A percentile compares a stretch with the other conserved stretches of the same genome.
phyloP scores from a whole-genome alignment of 1,139 yeast genomes.

The Kodamaea ohmeri region DNA sequence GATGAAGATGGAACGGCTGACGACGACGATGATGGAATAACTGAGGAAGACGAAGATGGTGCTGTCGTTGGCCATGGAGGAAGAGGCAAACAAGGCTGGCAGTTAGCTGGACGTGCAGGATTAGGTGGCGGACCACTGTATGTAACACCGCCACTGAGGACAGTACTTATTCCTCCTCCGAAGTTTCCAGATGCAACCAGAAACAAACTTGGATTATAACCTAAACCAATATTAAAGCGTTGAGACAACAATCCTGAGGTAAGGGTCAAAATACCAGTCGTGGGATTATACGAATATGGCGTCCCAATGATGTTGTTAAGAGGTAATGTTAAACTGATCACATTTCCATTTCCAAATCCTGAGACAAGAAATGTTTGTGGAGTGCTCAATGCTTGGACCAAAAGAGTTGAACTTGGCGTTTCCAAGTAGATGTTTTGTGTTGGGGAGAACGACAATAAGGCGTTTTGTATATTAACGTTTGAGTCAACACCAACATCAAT shows the following conservation, averaged over 20 bases:
- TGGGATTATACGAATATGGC: conserved; percentile 13
- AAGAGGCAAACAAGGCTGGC: conserved; percentile 2
- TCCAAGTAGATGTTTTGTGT: conserved; percentile 17
- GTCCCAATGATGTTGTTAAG: conserved; percentile 8
- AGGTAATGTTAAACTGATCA: conserved; percentile 23
- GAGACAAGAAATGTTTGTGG: conserved; percentile 23
- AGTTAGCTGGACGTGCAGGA: not conserved
- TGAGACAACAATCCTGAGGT: conserved; percentile 12
- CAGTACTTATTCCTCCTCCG: conserved; percentile 13
- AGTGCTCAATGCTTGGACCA: conserved; percentile 17
- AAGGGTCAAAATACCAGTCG: conserved; percentile 21
- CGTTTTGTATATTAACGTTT: conserved; percentile 11
- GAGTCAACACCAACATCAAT: conserved; percentile 13
- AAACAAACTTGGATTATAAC: conserved; percentile 18
- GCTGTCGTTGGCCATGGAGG: conserved; percentile 1
- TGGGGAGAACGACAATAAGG: conserved; percentile 11
- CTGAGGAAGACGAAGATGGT: not conserved
- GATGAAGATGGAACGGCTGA: conserved; percentile 8
- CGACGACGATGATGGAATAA: conserved; percentile 1
- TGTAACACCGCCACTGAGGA: conserved; percentile 16
- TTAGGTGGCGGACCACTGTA: conserved; percentile 17
- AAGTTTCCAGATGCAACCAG: conserved; percentile 15
- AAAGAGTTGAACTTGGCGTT: conserved; percentile 12
- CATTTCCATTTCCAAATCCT: conserved; percentile 33
- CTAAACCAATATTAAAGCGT: conserved; percentile 18